These are phyloP conservation scores for Rhodomyrtus psidioides DNA, from an alignment of 441 rosid species.

Conservation along the genomic window DNA sequence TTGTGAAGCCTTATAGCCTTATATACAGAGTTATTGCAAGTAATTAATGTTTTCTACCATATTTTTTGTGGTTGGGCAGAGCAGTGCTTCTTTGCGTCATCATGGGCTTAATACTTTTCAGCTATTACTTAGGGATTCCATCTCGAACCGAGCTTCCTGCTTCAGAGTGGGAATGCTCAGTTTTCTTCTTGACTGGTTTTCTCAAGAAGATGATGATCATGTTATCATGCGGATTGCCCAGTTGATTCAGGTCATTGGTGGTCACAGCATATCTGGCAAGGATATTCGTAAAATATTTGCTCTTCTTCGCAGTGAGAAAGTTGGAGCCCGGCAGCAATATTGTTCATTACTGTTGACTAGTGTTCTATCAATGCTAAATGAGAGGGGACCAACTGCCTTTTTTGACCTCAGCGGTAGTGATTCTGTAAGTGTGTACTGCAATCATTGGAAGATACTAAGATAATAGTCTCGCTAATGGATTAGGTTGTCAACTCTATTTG, in stretches of 20 bases:
- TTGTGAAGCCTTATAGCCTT: neutral
- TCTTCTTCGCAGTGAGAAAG: slow-evolving; percentile 96
- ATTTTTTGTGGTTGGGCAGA: slow-evolving; percentile 87
- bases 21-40: neutral
- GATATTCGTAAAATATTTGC: slow-evolving; percentile 98
- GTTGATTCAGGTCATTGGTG: slow-evolving; percentile 92
- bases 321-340: slow-evolving; percentile 73
- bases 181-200: slow-evolving; percentile 99
- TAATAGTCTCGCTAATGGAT: neutral
- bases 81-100: slow-evolving; percentile 95
- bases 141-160: slow-evolving; percentile 94
- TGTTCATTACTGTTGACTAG: slow-evolving; percentile 77
- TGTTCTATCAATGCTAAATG: slow-evolving; percentile 93
- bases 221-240: slow-evolving; percentile 84
- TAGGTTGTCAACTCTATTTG: neutral
- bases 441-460: neutral
- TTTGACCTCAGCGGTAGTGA: slow-evolving; percentile 90
- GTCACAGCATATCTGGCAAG: slow-evolving; percentile 99
- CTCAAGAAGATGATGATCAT: slow-evolving; percentile 66
- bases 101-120: slow-evolving; percentile 84
- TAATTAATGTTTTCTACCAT: slow-evolving; percentile 20
- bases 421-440: slow-evolving; percentile 65
- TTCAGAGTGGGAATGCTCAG: slow-evolving; percentile 96
- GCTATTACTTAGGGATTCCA: slow-evolving; percentile 87
- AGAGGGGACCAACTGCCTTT: slow-evolving; percentile 98